These are phyloP conservation scores for Lecanosticta acicola DNA, from an alignment of 2,329 filamentous ascomycete species.

Conservation along the genomic window DNA sequence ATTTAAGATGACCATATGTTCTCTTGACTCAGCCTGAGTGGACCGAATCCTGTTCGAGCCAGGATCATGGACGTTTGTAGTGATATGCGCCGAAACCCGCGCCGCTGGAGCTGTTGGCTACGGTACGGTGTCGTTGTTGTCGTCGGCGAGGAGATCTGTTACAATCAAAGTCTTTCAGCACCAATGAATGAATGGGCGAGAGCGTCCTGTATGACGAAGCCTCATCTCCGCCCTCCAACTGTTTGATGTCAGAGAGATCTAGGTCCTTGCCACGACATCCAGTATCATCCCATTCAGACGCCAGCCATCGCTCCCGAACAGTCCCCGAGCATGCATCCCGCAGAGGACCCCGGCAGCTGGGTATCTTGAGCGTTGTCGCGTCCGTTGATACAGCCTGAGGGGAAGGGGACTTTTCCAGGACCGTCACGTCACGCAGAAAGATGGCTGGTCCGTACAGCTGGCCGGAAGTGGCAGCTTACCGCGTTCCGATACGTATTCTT, in stretches of 20 bases:
- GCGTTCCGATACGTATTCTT: conserved; percentile 4
- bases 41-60: conserved; percentile 6
- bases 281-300: conserved; percentile 6
- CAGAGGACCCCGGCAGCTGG: conserved; percentile 9
- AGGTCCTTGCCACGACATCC: conserved; percentile 8
- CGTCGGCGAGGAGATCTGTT: conserved; percentile 3
- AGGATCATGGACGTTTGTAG: conserved; percentile 7
- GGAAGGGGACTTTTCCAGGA: conserved; percentile 8
- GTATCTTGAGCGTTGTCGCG: conserved; percentile 7
- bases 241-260: conserved; percentile 3
- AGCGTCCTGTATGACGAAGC: conserved; percentile 8
- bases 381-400: conserved; percentile 1
- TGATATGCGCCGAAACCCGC: conserved; percentile 13
- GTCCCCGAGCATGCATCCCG: conserved; percentile 8
- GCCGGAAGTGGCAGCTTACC: conserved; percentile 6
- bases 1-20: conserved; percentile 12
- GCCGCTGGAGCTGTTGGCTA: conserved; percentile 2
- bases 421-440: conserved; percentile 12
- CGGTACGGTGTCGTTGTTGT: not conserved
- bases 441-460: conserved; percentile 10
- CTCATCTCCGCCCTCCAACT: conserved; percentile 4
- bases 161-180: not conserved
- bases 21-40: conserved; percentile 6
- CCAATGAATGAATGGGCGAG: not conserved
- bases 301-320: conserved; percentile 5